These are phyloP conservation scores for Fusarium sulawesiense DNA, from an alignment of 2,329 filamentous ascomycete species.

Conservation along the genomic window DNA sequence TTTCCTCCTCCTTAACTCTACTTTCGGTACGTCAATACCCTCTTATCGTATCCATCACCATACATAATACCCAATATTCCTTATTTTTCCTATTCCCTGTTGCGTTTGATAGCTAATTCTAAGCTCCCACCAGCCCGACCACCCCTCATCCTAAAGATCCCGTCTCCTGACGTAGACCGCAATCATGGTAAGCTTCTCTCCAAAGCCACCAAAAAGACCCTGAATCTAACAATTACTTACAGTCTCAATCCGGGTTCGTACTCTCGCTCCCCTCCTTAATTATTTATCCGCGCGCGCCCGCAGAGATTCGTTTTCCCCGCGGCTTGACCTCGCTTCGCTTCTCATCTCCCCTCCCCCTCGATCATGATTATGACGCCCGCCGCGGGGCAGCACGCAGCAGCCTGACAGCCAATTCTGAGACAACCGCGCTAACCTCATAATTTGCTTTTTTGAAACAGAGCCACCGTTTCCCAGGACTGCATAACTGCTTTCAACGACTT, in stretches of 20 bases:
- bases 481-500: conserved; percentile 80
- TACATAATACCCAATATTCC: background rate
- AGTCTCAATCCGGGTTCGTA: conserved; percentile 76
- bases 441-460: conserved; percentile 61
- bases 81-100: conserved; percentile 1
- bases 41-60: background rate
- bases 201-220: conserved; percentile 15
- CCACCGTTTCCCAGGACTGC: conserved; percentile 78
- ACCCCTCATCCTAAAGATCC: conserved; percentile 44
- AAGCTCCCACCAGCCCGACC: conserved; percentile 43
- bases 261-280: conserved; percentile 28
- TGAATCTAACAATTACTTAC: conserved; percentile 34
- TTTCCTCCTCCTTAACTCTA: conserved; percentile 19
- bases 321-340: conserved; percentile 17
- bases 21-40: conserved; percentile 32
- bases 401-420: conserved; percentile 23
- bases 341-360: conserved; percentile 25
- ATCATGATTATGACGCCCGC: conserved; percentile 37
- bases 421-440: conserved; percentile 42
- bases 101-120: conserved; percentile 42
- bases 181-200: conserved; percentile 55
- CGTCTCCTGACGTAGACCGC: conserved; percentile 50
- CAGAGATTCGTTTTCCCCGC: conserved; percentile 15
- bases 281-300: conserved; percentile 25
- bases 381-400: conserved; percentile 41